Evolutionary conservation across 208 protist species (phyloP).

Genomic region (Wallacemonas sp.): DNA sequence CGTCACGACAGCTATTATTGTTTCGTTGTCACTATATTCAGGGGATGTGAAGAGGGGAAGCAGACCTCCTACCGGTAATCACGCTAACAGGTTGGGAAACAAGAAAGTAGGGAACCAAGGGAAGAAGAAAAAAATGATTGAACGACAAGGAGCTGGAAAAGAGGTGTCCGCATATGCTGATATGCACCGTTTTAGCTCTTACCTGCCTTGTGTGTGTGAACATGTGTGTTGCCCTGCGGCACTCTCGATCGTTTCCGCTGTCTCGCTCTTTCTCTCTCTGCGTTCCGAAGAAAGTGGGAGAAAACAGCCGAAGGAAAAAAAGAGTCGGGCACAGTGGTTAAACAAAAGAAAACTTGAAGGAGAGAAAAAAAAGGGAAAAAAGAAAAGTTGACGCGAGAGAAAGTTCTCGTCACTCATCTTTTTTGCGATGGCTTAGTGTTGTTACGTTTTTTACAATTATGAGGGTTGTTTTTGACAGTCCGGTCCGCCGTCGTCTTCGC

Average conservation of each 20-base stretch:
- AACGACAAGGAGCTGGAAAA: slow-evolving; percentile 17
- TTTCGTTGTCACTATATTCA: no score
- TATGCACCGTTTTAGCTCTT: slow-evolving; percentile 19
- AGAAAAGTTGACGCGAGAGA: no score
- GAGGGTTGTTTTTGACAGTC: no score
- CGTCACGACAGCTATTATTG: no score
- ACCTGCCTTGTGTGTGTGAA: slow-evolving; percentile 13
- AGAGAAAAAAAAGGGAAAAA: slow-evolving; percentile 12
- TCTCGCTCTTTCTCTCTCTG: background rate
- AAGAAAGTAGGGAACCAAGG: background rate
- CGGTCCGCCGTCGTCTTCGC: no score
- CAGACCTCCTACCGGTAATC: no score
- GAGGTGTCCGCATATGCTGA: slow-evolving; percentile 13
- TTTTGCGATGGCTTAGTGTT: no score
- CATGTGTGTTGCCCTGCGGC: background rate
- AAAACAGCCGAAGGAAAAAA: background rate
- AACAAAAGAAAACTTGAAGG: background rate
- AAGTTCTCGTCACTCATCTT: no score
- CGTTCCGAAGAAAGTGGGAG: background rate
- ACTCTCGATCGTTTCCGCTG: background rate
- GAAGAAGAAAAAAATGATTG: slow-evolving; percentile 11
- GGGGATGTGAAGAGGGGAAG: no score
- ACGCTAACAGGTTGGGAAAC: no score
- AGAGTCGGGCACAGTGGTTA: background rate
- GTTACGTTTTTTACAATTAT: no score